phyloP scores from a whole-genome alignment of 2,329 filamentous ascomycete genomes.

The Didymosphaeria variabile region DNA sequence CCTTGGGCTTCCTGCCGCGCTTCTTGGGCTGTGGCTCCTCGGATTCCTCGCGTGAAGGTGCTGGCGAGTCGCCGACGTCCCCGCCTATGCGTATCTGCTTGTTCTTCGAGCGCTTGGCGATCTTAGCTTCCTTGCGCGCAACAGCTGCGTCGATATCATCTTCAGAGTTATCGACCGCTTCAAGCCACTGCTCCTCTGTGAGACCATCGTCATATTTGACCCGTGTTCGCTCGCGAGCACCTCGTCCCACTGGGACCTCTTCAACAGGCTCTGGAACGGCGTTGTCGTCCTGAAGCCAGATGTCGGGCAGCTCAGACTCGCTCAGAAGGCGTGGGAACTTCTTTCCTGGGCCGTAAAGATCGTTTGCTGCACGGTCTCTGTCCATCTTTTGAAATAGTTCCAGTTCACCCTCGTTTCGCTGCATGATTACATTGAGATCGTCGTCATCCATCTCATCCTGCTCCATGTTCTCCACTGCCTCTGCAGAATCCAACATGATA shows the following conservation, averaged over 20 bases:
- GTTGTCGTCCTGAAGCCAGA: conserved; percentile 88
- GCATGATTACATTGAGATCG: conserved; percentile 93
- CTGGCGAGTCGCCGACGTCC: conserved; percentile 74
- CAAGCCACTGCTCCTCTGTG: conserved; percentile 98
- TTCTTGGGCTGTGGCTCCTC: conserved; percentile 81
- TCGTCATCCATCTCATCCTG: conserved; percentile 99
- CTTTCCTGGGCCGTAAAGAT: conserved; percentile 77
- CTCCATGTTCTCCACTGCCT: conserved; percentile 74
- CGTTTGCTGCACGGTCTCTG: conserved; percentile 71
- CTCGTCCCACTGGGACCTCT: conserved; percentile 78
- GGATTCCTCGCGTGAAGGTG: conserved; percentile 81
- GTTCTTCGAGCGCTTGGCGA: conserved; percentile 81
- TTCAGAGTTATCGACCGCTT: conserved; percentile 96
- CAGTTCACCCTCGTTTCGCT: conserved; percentile 84
- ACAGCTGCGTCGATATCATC: conserved; percentile 93
- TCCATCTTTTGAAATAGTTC: conserved; percentile 83
- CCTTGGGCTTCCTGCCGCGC: conserved; percentile 80
- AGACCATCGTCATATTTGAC: conserved; percentile 97
- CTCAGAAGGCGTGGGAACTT: conserved; percentile 80
- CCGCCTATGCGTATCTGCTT: conserved; percentile 68
- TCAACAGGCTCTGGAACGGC: conserved; percentile 81
- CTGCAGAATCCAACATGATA: conserved; percentile 85
- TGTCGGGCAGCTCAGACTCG: conserved; percentile 89
- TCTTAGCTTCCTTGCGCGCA: conserved; percentile 84
- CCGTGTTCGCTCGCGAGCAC: conserved; percentile 91